These are phyloP conservation scores for Erythrophleum ivorense DNA, from an alignment of 331 rosid genomes.

Conservation along the genomic window DNA sequence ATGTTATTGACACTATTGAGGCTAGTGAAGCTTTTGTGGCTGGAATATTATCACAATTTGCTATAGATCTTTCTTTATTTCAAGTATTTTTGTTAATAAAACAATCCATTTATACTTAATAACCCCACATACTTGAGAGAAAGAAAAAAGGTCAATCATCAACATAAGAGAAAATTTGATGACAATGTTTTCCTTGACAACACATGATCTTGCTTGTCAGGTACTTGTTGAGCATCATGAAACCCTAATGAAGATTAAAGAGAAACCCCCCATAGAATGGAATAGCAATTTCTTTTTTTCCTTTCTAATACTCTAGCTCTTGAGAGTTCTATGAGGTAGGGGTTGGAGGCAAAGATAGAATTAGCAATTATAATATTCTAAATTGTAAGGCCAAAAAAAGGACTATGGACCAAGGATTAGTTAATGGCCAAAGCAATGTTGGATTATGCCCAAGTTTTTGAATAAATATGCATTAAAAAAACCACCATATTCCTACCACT, in stretches of 20 bases:
- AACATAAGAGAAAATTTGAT: neutral
- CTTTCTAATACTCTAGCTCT: neutral
- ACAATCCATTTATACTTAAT: neutral
- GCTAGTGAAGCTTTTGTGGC: conserved; percentile 99
- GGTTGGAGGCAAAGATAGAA: neutral
- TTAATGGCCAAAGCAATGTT: neutral
- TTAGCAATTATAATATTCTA: neutral
- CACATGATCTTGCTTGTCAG: neutral
- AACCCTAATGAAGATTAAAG: neutral
- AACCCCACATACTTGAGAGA: neutral
- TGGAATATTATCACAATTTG: conserved; percentile 81
- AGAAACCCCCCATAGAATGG: neutral
- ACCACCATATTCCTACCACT: neutral
- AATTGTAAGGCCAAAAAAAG: neutral
- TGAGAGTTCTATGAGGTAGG: neutral
- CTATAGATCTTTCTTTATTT: conserved; percentile 78
- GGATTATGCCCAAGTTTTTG: neutral
- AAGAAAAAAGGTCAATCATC: neutral
- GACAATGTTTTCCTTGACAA: neutral
- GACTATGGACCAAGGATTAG: neutral
- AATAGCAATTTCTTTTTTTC: neutral
- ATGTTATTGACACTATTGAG: conserved; percentile 92
- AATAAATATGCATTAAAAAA: neutral
- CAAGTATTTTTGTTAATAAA: conserved; percentile 54
- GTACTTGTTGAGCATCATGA: neutral